Conservation (phyloP, 768 basidiomycete species). For the Ramaria rubella region DNA sequence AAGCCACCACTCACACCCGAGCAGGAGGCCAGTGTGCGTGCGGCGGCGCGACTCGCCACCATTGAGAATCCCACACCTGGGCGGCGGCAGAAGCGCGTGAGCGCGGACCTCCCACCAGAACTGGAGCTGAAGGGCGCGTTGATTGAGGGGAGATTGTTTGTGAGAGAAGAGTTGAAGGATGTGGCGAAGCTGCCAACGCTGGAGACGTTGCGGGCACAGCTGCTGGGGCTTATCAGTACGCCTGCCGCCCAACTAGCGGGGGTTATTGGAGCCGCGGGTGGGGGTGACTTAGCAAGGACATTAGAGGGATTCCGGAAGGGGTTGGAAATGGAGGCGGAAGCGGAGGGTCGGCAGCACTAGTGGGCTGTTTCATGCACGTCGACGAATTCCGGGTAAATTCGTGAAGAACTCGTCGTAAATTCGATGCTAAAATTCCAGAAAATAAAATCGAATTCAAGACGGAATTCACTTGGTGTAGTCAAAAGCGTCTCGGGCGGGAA, state of each 20-base stretch:
- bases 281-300: constrained; percentile 62
- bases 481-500: too few relatives aligned
- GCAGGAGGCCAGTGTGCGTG: constrained; percentile 42
- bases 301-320: constrained; percentile 68
- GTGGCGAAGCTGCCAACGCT: constrained; percentile 73
- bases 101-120: constrained; percentile 53
- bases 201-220: constrained; percentile 70
- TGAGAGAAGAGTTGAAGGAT: constrained; percentile 48
- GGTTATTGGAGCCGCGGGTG: constrained; percentile 60
- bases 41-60: constrained; percentile 47
- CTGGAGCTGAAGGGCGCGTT: constrained; percentile 71
- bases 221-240: constrained; percentile 76
- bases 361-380: too few relatives aligned
- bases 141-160: constrained; percentile 68
- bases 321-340: constrained; percentile 42
- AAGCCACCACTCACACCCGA: constrained; percentile 42
- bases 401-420: too few relatives aligned
- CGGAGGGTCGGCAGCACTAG: too few relatives aligned
- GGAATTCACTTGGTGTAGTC: too few relatives aligned
- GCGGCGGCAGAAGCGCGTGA: constrained; percentile 54
- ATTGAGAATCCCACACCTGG: constrained; percentile 46
- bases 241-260: constrained; percentile 70
- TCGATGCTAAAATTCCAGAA: too few relatives aligned
- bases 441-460: too few relatives aligned
- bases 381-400: too few relatives aligned